Evolutionary conservation across 2,329 filamentous ascomycete species (phyloP), one percentile per base, ranked within the genome.

Genomic region (Penicillium freii): DNA sequence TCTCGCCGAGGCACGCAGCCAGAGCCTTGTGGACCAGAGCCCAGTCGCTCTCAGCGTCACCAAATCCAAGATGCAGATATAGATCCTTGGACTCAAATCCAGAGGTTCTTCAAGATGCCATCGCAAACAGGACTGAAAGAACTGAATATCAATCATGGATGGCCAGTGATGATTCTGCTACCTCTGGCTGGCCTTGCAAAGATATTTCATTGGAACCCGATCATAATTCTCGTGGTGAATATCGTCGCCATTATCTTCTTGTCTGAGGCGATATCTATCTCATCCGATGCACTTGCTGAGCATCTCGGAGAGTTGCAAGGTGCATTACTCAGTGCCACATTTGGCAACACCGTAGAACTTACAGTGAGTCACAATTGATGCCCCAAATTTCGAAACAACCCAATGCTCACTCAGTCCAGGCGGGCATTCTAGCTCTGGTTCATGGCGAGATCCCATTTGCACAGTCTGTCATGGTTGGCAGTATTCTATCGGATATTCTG

Each of bases 381-480:
- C 17, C 2, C 25, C 4, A 11, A 19, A 15, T 21, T n/a, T 36
- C 15, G 2, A 36, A 9, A 19, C 38, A 5, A 21, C 29, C 21
- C 0, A 15, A 29, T 45, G 17, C 56, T 57, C n/a, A 56, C 27
- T 11, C 21, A 42, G 6, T 27, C 1, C 27, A 64, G 62, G 87
- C 93, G 70, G 92, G 89, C 71, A 90, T 96, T 66, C 87, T 96
- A 59, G 92, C 92, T 33, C 82, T 96, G 46, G 82, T 79, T 60
- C 84, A 92, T 67, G 86, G 85, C 60, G 88, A 96, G 75, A 93
- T 94, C 71, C 84, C 91, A 69, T 91, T 96, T 65, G 91, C 96
- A 23, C 92, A 96, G 77, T 87, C 91, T 23, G 92, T 90, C 57
- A 95, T 96, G 90, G 84, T 96, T 34, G 91, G 92, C 43, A 92